Percentiles rank a stretch among this genome's conserved stretches.
Evolutionary conservation across 1,284 basidiomycete genomes (phyloP).

Genomic region (Puccinia horiana): DNA sequence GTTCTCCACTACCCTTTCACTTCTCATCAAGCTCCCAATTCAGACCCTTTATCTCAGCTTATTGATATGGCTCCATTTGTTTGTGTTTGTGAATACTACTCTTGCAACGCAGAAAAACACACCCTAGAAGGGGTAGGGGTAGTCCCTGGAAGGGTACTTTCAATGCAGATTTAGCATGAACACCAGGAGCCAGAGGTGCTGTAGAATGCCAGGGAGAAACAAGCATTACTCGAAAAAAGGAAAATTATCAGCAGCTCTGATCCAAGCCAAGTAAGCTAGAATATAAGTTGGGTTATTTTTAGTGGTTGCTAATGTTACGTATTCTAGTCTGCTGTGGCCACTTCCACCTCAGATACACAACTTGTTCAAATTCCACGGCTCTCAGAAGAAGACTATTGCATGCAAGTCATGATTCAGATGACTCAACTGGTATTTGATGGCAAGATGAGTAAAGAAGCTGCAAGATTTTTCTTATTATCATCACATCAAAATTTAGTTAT

Average conservation of each 20-base stretch:
- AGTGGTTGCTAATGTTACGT: neutral
- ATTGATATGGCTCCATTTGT: too few species aligned
- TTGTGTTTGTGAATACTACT: too few species aligned
- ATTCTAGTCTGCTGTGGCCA: neutral
- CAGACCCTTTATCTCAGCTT: neutral
- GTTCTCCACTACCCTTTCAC: neutral
- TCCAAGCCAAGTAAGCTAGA: too few species aligned
- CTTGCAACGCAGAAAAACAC: neutral
- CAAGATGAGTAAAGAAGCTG: too few species aligned
- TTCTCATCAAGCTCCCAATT: neutral
- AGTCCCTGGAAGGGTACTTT: neutral
- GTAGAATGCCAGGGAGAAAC: neutral
- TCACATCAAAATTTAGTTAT: too few species aligned
- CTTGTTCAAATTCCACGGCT: neutral
- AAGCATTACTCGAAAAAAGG: too few species aligned
- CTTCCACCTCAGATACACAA: too few species aligned
- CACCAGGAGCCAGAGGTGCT: neutral
- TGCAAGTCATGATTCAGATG: too few species aligned
- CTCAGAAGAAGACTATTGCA: too few species aligned
- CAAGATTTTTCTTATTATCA: too few species aligned
- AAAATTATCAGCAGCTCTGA: too few species aligned
- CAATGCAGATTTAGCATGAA: neutral
- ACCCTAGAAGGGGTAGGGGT: neutral
- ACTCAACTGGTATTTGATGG: too few species aligned
- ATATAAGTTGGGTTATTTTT: neutral